A percentile compares a stretch with the other conserved stretches of the same genome.
Conservation (phyloP, 768 basidiomycete species). For the Harrya chromipes region DNA sequence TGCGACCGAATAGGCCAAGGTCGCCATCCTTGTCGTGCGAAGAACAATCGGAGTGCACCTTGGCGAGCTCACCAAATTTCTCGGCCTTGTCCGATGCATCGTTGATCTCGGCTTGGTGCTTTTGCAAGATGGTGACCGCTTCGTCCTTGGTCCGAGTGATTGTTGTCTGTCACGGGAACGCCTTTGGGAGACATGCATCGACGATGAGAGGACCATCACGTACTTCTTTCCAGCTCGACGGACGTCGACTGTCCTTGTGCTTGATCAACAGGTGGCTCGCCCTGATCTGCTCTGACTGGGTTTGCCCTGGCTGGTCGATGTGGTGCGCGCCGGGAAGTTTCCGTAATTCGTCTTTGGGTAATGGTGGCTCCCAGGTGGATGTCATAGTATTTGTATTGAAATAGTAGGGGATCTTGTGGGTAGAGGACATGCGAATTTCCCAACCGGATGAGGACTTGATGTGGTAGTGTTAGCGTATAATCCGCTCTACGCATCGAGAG, state of each 20-base stretch:
- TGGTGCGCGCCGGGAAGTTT: conserved; percentile 67
- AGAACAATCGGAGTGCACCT: conserved; percentile 81
- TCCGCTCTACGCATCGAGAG: not conserved
- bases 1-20: conserved; percentile 78
- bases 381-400: conserved; percentile 68
- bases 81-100: conserved; percentile 38
- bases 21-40: conserved; percentile 83
- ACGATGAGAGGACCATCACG: conserved; percentile 19
- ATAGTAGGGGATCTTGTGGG: conserved; percentile 80
- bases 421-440: conserved; percentile 87
- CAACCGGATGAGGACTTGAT: conserved; percentile 39
- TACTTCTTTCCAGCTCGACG: conserved; percentile 85
- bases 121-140: conserved; percentile 75
- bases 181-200: not conserved
- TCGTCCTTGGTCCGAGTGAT: conserved; percentile 89
- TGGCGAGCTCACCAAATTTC: conserved; percentile 77
- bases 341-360: conserved; percentile 59
- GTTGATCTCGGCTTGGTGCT: conserved; percentile 60
- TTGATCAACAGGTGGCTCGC: conserved; percentile 97
- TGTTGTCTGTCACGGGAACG: conserved; percentile 41
- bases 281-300: conserved; percentile 61
- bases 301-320: conserved; percentile 49
- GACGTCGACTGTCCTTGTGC: conserved; percentile 74
- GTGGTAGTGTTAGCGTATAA: conserved; percentile 8
- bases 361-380: conserved; percentile 78